Percentiles rank a stretch among this genome's conserved stretches.
phyloP scores from a whole-genome alignment of 805 yeast species.

The Yamadazyma ubonensis region DNA sequence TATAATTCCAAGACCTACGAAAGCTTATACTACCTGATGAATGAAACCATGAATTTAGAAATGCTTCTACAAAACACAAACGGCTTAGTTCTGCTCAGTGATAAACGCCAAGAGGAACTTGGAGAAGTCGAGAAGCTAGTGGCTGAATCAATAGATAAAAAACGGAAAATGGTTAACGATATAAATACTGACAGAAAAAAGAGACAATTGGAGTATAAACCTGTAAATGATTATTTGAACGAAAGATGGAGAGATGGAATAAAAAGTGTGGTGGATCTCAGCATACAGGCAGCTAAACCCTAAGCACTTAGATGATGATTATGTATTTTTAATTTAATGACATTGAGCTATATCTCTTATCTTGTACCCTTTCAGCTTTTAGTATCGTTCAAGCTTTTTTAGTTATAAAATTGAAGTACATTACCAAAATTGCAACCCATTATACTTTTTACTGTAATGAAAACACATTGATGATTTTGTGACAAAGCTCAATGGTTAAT shows the following conservation, averaged over 20 bases:
- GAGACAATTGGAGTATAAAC: conserved; percentile 44
- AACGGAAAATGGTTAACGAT: conserved; percentile 44
- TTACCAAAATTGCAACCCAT: too few relatives aligned
- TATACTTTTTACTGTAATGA: too few relatives aligned
- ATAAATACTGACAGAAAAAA: conserved; percentile 41
- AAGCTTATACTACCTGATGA: conserved; percentile 39
- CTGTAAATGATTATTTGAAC: conserved; percentile 44
- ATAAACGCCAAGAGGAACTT: conserved; percentile 27
- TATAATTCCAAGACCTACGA: conserved; percentile 25
- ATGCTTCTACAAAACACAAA: conserved; percentile 31
- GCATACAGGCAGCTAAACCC: conserved; percentile 23
- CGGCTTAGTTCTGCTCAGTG: conserved; percentile 38
- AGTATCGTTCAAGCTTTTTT: too few relatives aligned
- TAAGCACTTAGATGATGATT: background rate
- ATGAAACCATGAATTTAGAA: conserved; percentile 42
- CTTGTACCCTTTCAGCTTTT: too few relatives aligned
- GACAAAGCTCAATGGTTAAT: too few relatives aligned
- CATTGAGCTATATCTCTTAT: too few relatives aligned
- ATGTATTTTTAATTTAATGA: too few relatives aligned
- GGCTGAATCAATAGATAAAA: conserved; percentile 26
- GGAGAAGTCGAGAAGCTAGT: conserved; percentile 24
- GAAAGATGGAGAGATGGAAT: conserved; percentile 53
- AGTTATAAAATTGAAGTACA: too few relatives aligned
- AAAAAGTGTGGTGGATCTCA: conserved; percentile 34
- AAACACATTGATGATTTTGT: too few relatives aligned